Evolutionary conservation across 1,284 basidiomycete species (phyloP).

Genomic region (Xerocomus nothofagi): DNA sequence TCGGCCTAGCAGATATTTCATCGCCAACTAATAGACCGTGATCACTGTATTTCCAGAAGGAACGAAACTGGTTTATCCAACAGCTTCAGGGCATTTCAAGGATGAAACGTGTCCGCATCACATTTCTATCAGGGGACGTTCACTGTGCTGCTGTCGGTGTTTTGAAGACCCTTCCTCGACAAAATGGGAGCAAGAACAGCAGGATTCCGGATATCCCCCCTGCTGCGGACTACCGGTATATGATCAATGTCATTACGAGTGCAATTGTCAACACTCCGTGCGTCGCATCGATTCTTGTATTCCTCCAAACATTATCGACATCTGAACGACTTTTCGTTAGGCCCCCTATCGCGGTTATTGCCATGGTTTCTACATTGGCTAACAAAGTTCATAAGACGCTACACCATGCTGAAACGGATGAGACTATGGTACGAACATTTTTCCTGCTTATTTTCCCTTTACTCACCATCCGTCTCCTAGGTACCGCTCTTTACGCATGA

Average conservation of each 20-base stretch:
- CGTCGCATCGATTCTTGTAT: conserved; percentile 31
- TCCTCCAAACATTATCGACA: conserved; percentile 2
- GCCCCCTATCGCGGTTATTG: conserved; percentile 76
- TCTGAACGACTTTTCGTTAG: conserved; percentile 36
- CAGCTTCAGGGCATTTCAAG: conserved; percentile 73
- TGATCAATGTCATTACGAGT: conserved; percentile 81
- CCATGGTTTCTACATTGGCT: conserved; percentile 79
- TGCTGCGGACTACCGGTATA: conserved; percentile 73
- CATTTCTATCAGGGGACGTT: conserved; percentile 90
- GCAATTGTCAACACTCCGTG: conserved; percentile 83
- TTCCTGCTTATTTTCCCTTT: not conserved
- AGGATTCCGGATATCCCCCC: conserved; percentile 50
- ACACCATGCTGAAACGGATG: conserved; percentile 76
- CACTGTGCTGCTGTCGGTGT: conserved; percentile 85
- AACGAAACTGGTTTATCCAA: conserved; percentile 89
- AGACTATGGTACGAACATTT: conserved; percentile 67
- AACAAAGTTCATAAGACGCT: conserved; percentile 84
- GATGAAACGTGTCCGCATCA: conserved; percentile 64
- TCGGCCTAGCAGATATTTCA: not conserved
- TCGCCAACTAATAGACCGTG: not conserved
- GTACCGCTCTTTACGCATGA: conserved; percentile 79
- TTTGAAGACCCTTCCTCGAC: conserved; percentile 60
- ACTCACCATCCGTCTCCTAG: conserved; percentile 38
- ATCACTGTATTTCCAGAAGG: conserved; percentile 51
- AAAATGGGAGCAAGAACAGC: conserved; percentile 41